Conservation (phyloP, 495 filamentous ascomycete genomes). For the Penicillium argentinense region DNA sequence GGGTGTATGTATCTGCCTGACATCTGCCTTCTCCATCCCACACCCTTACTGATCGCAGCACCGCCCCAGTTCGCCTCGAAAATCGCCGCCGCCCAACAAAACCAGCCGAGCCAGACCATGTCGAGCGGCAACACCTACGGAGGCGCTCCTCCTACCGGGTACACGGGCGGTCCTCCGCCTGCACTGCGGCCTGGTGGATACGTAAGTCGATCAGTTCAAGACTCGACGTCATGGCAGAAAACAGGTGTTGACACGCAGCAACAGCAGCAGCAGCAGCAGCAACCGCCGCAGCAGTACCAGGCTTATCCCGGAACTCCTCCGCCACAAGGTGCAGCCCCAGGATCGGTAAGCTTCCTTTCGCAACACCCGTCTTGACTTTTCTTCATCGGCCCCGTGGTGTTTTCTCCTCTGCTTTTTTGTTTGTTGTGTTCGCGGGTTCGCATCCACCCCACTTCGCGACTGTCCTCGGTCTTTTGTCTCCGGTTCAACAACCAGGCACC, state of each 20-base stretch:
- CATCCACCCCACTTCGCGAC: slow-evolving; percentile 6
- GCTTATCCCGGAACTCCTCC: slow-evolving; percentile 42
- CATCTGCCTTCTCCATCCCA: slow-evolving; percentile 2
- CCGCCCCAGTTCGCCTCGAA: slow-evolving; percentile 45
- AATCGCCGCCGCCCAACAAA: slow-evolving; percentile 39
- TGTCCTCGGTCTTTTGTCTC: slow-evolving; percentile 7
- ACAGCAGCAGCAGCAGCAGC: slow-evolving; percentile 15
- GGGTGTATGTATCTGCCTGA: slow-evolving; percentile 33
- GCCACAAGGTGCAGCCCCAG: slow-evolving; percentile 31
- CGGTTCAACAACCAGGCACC: slow-evolving; percentile 16
- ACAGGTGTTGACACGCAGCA: background rate
- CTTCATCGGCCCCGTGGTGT: background rate
- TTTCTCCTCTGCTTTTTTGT: slow-evolving; percentile 15
- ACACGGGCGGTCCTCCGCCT: slow-evolving; percentile 44
- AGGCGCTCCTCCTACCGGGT: slow-evolving; percentile 42
- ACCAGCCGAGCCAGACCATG: slow-evolving; percentile 18
- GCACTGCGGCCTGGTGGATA: slow-evolving; percentile 40
- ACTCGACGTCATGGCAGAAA: slow-evolving; percentile 25
- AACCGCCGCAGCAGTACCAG: slow-evolving; percentile 36
- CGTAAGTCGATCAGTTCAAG: slow-evolving; percentile 31
- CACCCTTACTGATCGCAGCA: no score
- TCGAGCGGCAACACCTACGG: slow-evolving; percentile 31
- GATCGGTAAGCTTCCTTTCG: slow-evolving; percentile 38
- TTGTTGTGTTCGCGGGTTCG: slow-evolving; percentile 9
- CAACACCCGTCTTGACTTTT: slow-evolving; percentile 1